Conservation (phyloP, 345 rosid species). For the Cardamine occulta region DNA sequence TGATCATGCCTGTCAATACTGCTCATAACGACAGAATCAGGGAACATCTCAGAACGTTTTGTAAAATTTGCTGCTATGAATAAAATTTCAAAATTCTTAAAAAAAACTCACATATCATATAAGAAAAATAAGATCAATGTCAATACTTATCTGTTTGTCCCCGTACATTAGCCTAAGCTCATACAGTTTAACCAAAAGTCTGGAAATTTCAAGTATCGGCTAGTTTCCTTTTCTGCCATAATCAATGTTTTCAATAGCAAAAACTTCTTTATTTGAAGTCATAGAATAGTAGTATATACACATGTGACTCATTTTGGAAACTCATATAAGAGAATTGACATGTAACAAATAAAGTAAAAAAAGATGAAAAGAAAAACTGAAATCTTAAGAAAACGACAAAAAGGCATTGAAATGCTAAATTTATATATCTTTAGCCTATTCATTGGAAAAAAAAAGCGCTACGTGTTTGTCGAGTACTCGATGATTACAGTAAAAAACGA, state of each 20-base stretch:
- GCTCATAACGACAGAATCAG: not conserved
- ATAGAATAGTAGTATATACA: not conserved
- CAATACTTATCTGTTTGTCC: not conserved
- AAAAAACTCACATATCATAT: not conserved
- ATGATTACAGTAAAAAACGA: not conserved
- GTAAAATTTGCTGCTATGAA: not conserved
- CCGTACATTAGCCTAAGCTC: slow-evolving; percentile 6
- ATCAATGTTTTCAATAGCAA: not conserved
- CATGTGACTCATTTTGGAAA: slow-evolving; percentile 10
- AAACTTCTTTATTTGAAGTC: not conserved
- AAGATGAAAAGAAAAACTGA: not conserved
- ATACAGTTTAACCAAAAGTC: slow-evolving; percentile 5
- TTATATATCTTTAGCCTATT: not conserved
- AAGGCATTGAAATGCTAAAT: slow-evolving; percentile 28
- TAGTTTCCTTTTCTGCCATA: slow-evolving; percentile 14
- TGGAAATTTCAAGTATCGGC: not conserved
- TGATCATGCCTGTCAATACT: not conserved
- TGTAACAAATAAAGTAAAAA: not conserved
- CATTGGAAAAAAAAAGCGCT: slow-evolving; percentile 14
- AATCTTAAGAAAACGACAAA: slow-evolving; percentile 33
- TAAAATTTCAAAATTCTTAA: not conserved
- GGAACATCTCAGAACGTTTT: slow-evolving; percentile 7
- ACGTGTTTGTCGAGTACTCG: slow-evolving; percentile 25
- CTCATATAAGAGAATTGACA: not conserved
- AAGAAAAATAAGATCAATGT: not conserved